A percentile compares a stretch with the other conserved stretches of the same genome.
Conservation (phyloP, 345 rosid species). For the Populus tremula region DNA sequence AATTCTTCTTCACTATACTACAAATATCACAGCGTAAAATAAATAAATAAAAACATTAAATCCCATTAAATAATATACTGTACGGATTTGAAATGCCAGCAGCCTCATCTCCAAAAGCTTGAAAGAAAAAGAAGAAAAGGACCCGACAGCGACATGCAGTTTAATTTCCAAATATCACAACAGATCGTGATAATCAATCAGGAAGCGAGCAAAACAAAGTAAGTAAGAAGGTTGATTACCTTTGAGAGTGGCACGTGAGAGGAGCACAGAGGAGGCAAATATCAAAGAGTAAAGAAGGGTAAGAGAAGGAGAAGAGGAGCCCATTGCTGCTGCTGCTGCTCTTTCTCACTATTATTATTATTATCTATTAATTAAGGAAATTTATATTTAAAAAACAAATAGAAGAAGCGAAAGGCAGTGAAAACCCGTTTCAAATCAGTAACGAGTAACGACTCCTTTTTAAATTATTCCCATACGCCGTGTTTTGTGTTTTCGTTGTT, state of each 20-base stretch:
- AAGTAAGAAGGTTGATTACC: not conserved
- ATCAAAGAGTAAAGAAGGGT: not conserved
- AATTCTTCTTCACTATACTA: not conserved
- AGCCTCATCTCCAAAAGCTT: not conserved
- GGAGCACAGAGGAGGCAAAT: not conserved
- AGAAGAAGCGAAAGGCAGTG: not conserved
- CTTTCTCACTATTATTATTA: not conserved
- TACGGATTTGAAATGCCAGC: not conserved
- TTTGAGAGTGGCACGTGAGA: constrained; percentile 7
- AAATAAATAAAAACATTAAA: too few relatives aligned
- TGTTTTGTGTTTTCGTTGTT: too few relatives aligned
- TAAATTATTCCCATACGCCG: too few relatives aligned
- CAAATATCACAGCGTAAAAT: not conserved
- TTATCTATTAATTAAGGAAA: too few relatives aligned
- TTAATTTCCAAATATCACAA: not conserved
- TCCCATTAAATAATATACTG: not conserved
- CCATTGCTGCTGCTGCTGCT: constrained; percentile 8
- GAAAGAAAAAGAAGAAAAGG: not conserved
- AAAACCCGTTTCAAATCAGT: not conserved
- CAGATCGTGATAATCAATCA: not conserved
- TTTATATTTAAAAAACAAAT: too few relatives aligned
- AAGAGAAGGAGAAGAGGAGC: not conserved
- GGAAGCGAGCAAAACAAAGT: not conserved
- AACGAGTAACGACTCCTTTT: too few relatives aligned
- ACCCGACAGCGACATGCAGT: not conserved